Percentiles rank a stretch among this genome's conserved stretches.
Evolutionary conservation across 176 grass and related monocot species (phyloP).

Genomic region (Cymbopogon citratus): DNA sequence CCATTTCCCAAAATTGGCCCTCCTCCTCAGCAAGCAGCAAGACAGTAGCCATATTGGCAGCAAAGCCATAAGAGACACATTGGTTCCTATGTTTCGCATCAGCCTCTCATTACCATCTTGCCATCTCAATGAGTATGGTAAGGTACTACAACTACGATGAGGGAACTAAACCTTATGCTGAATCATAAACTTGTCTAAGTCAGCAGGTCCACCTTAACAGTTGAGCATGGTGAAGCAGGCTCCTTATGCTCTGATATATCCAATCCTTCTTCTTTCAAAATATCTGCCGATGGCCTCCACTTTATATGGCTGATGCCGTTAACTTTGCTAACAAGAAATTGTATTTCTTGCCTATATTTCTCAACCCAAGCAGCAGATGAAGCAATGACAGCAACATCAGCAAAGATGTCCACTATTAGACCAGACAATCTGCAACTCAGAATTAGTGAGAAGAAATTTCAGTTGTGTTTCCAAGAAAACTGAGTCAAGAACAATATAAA

Average conservation of each 20-base stretch:
- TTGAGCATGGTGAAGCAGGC: slow-evolving; percentile 36
- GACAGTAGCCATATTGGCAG: neutral
- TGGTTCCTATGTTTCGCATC: neutral
- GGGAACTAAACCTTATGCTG: neutral
- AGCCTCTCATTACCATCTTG: slow-evolving; percentile 8
- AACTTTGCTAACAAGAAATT: slow-evolving; percentile 65
- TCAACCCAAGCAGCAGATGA: slow-evolving; percentile 99
- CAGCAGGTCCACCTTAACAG: slow-evolving; percentile 53
- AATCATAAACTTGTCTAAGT: neutral
- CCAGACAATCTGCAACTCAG: slow-evolving; percentile 77
- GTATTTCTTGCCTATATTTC: slow-evolving; percentile 87
- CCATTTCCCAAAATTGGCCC: neutral
- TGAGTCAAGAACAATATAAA: neutral
- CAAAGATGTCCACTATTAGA: slow-evolving; percentile 89
- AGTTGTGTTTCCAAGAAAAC: neutral
- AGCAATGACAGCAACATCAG: slow-evolving; percentile 76
- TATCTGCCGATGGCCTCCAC: slow-evolving; percentile 82
- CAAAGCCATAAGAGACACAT: neutral
- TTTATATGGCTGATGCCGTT: slow-evolving; percentile 71
- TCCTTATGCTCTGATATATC: slow-evolving; percentile 55
- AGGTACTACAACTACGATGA: neutral
- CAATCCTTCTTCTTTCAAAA: slow-evolving; percentile 95
- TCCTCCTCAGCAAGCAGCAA: neutral
- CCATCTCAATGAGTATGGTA: neutral
- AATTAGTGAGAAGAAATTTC: slow-evolving; percentile 1